A percentile compares a stretch with the other conserved stretches of the same genome.
Evolutionary conservation across 2,329 filamentous ascomycete species (phyloP).

Genomic region (Hypomyces rosellus): DNA sequence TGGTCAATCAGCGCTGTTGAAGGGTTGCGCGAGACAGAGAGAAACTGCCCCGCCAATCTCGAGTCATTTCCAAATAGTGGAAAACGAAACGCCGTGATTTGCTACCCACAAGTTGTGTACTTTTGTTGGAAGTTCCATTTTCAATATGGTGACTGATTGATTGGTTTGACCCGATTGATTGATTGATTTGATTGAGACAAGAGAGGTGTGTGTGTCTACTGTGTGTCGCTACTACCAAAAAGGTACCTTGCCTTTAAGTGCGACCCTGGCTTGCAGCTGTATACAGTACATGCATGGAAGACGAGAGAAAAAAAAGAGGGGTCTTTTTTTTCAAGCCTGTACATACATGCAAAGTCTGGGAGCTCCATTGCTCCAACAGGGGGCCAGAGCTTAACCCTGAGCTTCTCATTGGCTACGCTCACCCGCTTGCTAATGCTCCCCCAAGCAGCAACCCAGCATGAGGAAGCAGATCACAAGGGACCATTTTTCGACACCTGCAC

Average conservation of each 20-base stretch:
- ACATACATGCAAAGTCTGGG: slow-evolving; percentile 1
- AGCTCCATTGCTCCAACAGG: slow-evolving; percentile 2
- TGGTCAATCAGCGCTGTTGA: not conserved
- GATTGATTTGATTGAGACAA: no score
- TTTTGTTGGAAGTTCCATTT: not conserved
- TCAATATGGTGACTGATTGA: no score
- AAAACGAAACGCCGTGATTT: slow-evolving; percentile 9
- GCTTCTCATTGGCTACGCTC: slow-evolving; percentile 14
- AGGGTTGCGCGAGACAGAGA: slow-evolving; percentile 3
- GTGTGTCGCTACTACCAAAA: not conserved
- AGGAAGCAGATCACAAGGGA: slow-evolving; percentile 15
- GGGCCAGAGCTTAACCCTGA: slow-evolving; percentile 13
- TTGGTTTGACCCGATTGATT: no score
- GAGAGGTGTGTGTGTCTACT: not conserved
- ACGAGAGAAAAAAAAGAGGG: not conserved
- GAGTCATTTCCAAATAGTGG: slow-evolving; percentile 10
- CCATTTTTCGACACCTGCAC: slow-evolving; percentile 1
- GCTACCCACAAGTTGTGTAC: slow-evolving; percentile 2
- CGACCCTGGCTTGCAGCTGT: not conserved
- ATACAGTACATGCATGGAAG: not conserved
- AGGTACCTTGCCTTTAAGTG: not conserved
- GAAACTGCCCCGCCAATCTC: slow-evolving; percentile 7
- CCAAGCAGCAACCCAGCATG: slow-evolving; percentile 5
- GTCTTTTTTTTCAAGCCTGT: not conserved
- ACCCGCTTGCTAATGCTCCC: not conserved